Evolutionary conservation across 495 filamentous ascomycete genomes (phyloP).

Genomic region (Xylaria acuta): DNA sequence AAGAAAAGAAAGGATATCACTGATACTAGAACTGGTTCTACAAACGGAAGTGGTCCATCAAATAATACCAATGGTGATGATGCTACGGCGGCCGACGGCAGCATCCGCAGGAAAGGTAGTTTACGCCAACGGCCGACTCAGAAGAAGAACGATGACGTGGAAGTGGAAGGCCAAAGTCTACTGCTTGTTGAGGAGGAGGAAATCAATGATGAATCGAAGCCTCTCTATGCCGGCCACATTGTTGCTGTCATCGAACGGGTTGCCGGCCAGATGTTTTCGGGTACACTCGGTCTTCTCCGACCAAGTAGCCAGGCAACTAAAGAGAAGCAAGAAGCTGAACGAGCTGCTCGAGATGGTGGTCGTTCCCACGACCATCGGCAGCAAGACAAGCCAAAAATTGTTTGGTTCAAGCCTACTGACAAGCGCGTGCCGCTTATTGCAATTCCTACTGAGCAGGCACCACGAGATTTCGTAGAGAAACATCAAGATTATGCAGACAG

Average conservation of each 20-base stretch:
- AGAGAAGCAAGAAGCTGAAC: constrained; percentile 98
- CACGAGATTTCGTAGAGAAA: constrained; percentile 97
- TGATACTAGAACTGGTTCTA: constrained; percentile 79
- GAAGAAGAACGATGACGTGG: constrained; percentile 99
- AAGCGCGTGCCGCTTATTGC: constrained; percentile 98
- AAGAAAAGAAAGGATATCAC: constrained; percentile 99
- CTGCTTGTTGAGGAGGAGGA: constrained; percentile 97
- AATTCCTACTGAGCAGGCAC: constrained; percentile 97
- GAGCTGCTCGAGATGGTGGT: constrained; percentile 86
- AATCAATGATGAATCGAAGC: constrained; percentile 97
- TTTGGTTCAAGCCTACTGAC: constrained; percentile 99
- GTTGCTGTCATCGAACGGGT: constrained; percentile 97
- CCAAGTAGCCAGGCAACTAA: constrained; percentile 99
- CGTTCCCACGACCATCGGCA: constrained; percentile 79
- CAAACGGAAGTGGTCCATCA: constrained; percentile 72
- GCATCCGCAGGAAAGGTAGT: constrained; percentile 90
- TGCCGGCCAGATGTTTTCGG: constrained; percentile 98
- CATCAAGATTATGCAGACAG: constrained; percentile 96
- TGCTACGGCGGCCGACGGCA: constrained; percentile 73
- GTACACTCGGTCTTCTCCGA: constrained; percentile 88
- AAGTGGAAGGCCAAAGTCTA: constrained; percentile 97
- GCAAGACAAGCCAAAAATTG: constrained; percentile 98
- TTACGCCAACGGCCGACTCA: constrained; percentile 95
- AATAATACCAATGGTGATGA: constrained; percentile 66
- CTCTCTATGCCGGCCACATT: constrained; percentile 94